Evolutionary conservation across 2,329 filamentous ascomycete genomes (phyloP).

Genomic region (Dryadomyces quercus-mongolicae): DNA sequence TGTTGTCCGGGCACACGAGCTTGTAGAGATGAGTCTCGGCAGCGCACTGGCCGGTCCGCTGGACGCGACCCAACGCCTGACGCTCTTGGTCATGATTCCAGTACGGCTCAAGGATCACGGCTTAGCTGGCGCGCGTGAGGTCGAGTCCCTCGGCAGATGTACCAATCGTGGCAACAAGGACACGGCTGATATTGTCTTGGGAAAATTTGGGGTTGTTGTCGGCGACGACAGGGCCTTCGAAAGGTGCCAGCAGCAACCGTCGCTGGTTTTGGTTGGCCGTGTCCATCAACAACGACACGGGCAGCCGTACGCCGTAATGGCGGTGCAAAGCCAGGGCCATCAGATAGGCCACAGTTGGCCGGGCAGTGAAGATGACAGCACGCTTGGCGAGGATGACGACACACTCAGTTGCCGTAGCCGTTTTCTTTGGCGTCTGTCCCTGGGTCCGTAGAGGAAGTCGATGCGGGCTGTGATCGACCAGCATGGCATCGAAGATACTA

Average conservation of each 20-base stretch:
- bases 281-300: background rate
- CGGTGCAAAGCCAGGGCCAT: background rate
- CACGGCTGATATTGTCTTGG: background rate
- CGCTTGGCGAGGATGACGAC: background rate
- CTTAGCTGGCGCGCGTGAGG: slow-evolving; percentile 2
- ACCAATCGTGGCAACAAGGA: background rate
- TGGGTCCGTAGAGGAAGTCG: background rate
- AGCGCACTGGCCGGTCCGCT: background rate
- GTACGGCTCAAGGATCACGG: slow-evolving; percentile 1
- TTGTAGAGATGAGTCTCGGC: slow-evolving; percentile 1
- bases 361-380: background rate
- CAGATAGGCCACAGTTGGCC: background rate
- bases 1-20: slow-evolving; percentile 1
- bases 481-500: background rate
- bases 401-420: too few species aligned
- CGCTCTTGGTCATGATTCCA: slow-evolving; percentile 3
- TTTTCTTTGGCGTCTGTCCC: background rate
- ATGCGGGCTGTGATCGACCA: background rate
- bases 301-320: background rate
- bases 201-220: background rate
- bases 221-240: slow-evolving; percentile 31
- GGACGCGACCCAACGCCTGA: slow-evolving; percentile 1
- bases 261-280: background rate
- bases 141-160: slow-evolving; percentile 1
- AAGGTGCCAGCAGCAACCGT: background rate